These are phyloP conservation scores for Sarocladium strictum DNA, from an alignment of 2,329 filamentous ascomycete species.

Conservation along the genomic window DNA sequence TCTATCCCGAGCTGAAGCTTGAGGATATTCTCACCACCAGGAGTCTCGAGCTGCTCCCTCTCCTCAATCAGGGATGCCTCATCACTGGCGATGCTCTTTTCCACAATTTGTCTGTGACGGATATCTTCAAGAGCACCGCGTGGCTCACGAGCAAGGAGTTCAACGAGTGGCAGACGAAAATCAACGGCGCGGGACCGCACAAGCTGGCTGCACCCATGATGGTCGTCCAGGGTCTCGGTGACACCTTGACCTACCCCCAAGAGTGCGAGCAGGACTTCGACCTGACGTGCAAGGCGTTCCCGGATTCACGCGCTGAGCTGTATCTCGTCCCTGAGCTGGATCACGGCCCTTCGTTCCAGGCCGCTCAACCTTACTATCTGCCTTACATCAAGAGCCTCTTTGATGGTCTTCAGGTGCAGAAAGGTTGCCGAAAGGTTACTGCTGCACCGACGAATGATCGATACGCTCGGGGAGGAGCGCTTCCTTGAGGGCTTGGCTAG, in stretches of 20 bases:
- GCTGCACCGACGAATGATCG: neutral
- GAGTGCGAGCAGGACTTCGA: slow-evolving; percentile 13
- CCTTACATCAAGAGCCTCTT: neutral
- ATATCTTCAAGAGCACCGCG: slow-evolving; percentile 13
- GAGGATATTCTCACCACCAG: slow-evolving; percentile 14
- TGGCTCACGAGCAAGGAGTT: slow-evolving; percentile 11
- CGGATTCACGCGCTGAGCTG: slow-evolving; percentile 5
- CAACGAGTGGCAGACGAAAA: neutral
- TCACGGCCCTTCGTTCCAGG: neutral
- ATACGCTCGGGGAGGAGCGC: neutral
- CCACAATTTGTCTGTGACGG: slow-evolving; percentile 9
- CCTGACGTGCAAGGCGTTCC: slow-evolving; percentile 12
- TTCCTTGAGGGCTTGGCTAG: neutral
- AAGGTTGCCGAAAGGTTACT: neutral
- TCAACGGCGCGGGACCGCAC: slow-evolving; percentile 16
- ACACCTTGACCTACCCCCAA: slow-evolving; percentile 13
- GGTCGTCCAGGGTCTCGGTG: slow-evolving; percentile 17
- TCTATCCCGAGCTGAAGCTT: slow-evolving; percentile 13
- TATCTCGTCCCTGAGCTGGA: neutral
- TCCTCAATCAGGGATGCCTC: slow-evolving; percentile 12
- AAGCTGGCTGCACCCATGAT: slow-evolving; percentile 17
- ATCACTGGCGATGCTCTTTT: slow-evolving; percentile 11
- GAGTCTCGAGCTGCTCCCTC: slow-evolving; percentile 3
- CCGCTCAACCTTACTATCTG: neutral
- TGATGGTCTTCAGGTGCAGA: neutral